Conservation (phyloP, 345 rosid species). For the Dipteronia dyeriana region DNA sequence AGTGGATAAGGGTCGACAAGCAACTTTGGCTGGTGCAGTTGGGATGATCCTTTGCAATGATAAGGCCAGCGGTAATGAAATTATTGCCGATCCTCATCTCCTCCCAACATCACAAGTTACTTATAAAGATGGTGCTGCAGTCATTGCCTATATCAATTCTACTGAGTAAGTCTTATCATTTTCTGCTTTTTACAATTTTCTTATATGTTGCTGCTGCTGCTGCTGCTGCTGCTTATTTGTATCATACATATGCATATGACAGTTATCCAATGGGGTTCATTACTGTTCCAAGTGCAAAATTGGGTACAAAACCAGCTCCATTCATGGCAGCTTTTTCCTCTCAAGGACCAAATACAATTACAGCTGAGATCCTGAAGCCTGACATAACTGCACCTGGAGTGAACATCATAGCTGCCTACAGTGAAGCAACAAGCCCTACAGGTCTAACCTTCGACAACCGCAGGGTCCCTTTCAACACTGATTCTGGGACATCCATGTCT, state of each 20-base stretch:
- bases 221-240: background rate
- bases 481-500: conserved; percentile 63
- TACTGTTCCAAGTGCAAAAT: conserved; percentile 22
- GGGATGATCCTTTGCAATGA: conserved; percentile 82
- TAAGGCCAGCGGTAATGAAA: conserved; percentile 38
- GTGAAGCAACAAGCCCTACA: conserved; percentile 40
- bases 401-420: conserved; percentile 58
- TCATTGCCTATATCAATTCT: conserved; percentile 47
- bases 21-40: conserved; percentile 50
- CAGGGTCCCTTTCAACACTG: conserved; percentile 34
- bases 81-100: conserved; percentile 56
- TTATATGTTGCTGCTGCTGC: background rate
- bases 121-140: conserved; percentile 47
- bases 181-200: background rate
- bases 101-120: conserved; percentile 65
- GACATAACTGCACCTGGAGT: conserved; percentile 90
- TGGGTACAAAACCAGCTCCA: conserved; percentile 56
- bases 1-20: conserved; percentile 52
- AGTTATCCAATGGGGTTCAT: conserved; percentile 54
- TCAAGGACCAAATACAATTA: conserved; percentile 57
- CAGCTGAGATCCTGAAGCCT: conserved; percentile 73
- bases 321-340: conserved; percentile 65
- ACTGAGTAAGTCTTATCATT: conserved; percentile 25
- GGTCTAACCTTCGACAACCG: conserved; percentile 37
- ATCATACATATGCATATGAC: conserved; percentile 1